These are phyloP conservation scores for Apiospora kogelbergensis DNA, from an alignment of 2,329 filamentous ascomycete species.

Conservation along the genomic window DNA sequence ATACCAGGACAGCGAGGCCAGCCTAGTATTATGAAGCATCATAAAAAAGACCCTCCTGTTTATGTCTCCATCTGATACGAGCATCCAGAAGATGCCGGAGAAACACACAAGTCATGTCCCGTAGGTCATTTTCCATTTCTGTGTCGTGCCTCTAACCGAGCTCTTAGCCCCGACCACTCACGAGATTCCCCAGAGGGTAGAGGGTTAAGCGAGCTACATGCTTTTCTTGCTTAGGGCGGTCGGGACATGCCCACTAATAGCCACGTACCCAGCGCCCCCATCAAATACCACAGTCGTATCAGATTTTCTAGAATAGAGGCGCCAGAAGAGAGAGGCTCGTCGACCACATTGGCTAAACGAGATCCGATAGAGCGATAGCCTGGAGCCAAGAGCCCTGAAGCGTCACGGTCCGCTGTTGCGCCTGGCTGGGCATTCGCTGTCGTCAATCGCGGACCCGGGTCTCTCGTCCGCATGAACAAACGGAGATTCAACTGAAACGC, in stretches of 20 bases:
- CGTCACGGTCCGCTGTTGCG: too few relatives aligned
- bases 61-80: too few relatives aligned
- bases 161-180: too few relatives aligned
- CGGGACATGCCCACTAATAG: neutral
- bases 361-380: neutral
- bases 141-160: too few relatives aligned
- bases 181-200: neutral
- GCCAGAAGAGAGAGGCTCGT: neutral
- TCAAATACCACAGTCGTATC: neutral
- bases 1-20: too few relatives aligned
- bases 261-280: neutral
- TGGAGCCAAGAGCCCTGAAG: neutral
- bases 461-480: neutral
- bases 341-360: neutral
- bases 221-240: neutral
- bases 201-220: neutral
- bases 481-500: neutral
- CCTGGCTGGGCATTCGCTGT: too few relatives aligned
- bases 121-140: neutral
- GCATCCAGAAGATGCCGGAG: too few relatives aligned
- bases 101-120: neutral
- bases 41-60: neutral
- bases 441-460: neutral
- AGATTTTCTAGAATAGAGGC: neutral
- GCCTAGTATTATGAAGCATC: too few relatives aligned